These are phyloP conservation scores for Coniferiporia weirii DNA, from an alignment of 1,284 basidiomycete species.

Conservation along the genomic window DNA sequence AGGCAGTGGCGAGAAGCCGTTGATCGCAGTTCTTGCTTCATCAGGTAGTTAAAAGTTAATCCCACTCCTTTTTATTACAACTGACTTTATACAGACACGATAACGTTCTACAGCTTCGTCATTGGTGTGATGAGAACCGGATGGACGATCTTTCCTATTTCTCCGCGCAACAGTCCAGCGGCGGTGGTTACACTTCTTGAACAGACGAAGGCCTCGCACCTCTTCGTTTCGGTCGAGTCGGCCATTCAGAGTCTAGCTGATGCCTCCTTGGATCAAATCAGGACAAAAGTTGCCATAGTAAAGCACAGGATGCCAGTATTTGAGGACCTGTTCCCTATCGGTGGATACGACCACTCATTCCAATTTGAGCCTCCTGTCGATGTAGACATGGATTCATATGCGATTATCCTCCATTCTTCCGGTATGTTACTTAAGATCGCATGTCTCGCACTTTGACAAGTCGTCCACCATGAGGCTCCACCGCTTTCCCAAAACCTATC, in stretches of 20 bases:
- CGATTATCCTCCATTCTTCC: constrained; percentile 33
- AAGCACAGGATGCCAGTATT: constrained; percentile 3
- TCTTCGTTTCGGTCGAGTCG: constrained; percentile 5
- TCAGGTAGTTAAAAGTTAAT: not conserved
- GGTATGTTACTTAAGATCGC: constrained; percentile 13
- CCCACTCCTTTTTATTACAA: not conserved
- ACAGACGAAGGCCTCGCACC: constrained; percentile 3
- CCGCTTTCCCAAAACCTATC: constrained; percentile 29
- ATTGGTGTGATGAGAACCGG: constrained; percentile 18
- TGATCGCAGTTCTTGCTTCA: constrained; percentile 22
- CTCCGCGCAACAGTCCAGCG: constrained; percentile 28
- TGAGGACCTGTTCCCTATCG: not conserved
- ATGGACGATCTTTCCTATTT: constrained; percentile 25
- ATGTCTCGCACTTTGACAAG: not conserved
- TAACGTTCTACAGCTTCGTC: constrained; percentile 14
- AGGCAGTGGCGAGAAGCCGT: not conserved
- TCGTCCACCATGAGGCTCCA: constrained; percentile 16
- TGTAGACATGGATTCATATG: constrained; percentile 10
- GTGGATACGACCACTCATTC: not conserved
- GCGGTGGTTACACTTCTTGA: constrained; percentile 28
- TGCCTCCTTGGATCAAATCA: not conserved
- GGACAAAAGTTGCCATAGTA: not conserved
- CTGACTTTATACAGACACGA: constrained; percentile 11
- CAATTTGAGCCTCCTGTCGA: not conserved
- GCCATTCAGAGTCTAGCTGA: not conserved